Percentiles rank a stretch among this genome's conserved stretches.
Conservation (phyloP, 768 basidiomycete species). For the Lentinula boryana region DNA sequence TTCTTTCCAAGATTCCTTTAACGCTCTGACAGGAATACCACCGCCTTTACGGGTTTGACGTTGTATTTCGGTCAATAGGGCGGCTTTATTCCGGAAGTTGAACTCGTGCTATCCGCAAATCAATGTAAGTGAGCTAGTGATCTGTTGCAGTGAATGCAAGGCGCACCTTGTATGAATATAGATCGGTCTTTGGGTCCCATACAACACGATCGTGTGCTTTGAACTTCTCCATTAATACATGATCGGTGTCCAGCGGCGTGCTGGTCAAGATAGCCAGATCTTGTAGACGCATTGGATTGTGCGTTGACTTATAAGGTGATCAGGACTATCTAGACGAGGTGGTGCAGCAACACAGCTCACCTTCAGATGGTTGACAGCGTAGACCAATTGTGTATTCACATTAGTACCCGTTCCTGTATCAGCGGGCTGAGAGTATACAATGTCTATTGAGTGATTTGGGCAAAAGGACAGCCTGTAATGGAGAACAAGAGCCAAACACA, state of each 20-base stretch:
- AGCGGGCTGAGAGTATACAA: slow-evolving; percentile 85
- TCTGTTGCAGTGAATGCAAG: neutral
- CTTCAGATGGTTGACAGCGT: slow-evolving; percentile 78
- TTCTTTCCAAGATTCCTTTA: slow-evolving; percentile 92
- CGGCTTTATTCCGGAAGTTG: slow-evolving; percentile 78
- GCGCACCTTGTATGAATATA: slow-evolving; percentile 81
- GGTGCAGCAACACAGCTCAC: slow-evolving; percentile 27
- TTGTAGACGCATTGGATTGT: slow-evolving; percentile 80
- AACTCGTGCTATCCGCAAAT: slow-evolving; percentile 65
- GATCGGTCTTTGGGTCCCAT: slow-evolving; percentile 77
- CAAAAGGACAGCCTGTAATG: neutral
- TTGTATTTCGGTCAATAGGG: slow-evolving; percentile 81
- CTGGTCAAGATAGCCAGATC: slow-evolving; percentile 80
- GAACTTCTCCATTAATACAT: slow-evolving; percentile 72
- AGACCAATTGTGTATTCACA: slow-evolving; percentile 83
- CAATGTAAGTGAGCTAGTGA: neutral
- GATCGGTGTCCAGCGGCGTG: slow-evolving; percentile 71
- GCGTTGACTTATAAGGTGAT: slow-evolving; percentile 43
- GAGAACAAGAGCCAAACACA: slow-evolving; percentile 21
- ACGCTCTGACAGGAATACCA: slow-evolving; percentile 73
- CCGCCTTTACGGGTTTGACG: slow-evolving; percentile 79
- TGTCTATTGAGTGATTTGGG: slow-evolving; percentile 33
- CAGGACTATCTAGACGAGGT: slow-evolving; percentile 4
- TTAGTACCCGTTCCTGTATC: slow-evolving; percentile 77
- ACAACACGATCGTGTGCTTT: slow-evolving; percentile 72